These are phyloP conservation scores for Wallemia ichthyophaga DNA, from an alignment of 1,284 basidiomycete species.

Conservation along the genomic window DNA sequence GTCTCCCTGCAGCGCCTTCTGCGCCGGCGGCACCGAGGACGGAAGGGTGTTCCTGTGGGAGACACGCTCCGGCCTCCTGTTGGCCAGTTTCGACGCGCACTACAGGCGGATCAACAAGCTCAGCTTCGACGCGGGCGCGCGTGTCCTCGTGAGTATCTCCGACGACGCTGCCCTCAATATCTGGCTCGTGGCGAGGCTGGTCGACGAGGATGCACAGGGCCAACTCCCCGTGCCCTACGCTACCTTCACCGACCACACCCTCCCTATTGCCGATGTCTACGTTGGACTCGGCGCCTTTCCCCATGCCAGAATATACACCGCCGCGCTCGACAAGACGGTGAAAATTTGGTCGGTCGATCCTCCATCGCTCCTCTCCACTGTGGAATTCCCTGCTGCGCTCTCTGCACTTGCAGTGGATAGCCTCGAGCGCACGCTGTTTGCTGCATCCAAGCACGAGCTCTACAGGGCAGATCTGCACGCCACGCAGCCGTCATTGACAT, in stretches of 20 bases:
- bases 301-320: conserved; percentile 34
- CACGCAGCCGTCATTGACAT: conserved; percentile 26
- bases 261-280: conserved; percentile 51
- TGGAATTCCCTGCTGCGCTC: conserved; percentile 48
- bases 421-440: background rate
- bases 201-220: conserved; percentile 35
- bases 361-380: conserved; percentile 53
- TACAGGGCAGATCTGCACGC: conserved; percentile 26
- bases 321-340: conserved; percentile 64
- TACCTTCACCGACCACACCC: conserved; percentile 62
- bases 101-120: conserved; percentile 63
- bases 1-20: conserved; percentile 37
- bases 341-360: conserved; percentile 28
- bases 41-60: conserved; percentile 89
- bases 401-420: conserved; percentile 17
- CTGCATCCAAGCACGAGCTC: background rate
- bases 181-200: conserved; percentile 59
- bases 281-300: conserved; percentile 55
- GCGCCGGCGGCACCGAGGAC: conserved; percentile 57
- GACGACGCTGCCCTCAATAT: conserved; percentile 66
- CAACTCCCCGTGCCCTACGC: conserved; percentile 45
- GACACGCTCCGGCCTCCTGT: conserved; percentile 64
- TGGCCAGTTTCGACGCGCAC: conserved; percentile 74
- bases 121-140: conserved; percentile 50
- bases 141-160: conserved; percentile 49